Evolutionary conservation across 2,329 filamentous ascomycete genomes (phyloP).

Genomic region (Xenosphaeropsis pyriputrescens): DNA sequence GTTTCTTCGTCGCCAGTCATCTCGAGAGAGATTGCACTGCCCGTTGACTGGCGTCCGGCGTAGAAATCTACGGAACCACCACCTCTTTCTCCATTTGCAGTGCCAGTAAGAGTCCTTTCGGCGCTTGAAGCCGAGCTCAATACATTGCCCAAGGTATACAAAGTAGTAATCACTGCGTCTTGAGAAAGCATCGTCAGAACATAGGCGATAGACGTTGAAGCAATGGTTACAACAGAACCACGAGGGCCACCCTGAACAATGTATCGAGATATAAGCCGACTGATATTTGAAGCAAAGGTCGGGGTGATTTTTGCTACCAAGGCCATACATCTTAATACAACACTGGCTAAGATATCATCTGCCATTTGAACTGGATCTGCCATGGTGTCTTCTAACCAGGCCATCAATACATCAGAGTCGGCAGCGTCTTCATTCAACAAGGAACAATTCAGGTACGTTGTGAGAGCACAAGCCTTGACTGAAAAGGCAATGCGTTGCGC

Average conservation of each 20-base stretch:
- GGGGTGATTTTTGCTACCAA: constrained; percentile 65
- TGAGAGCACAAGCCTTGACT: constrained; percentile 70
- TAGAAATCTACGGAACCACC: constrained; percentile 35
- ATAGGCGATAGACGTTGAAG: constrained; percentile 72
- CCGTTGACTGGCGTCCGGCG: constrained; percentile 41
- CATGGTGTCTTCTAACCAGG: constrained; percentile 75
- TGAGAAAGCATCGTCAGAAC: constrained; percentile 73
- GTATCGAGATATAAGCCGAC: constrained; percentile 68
- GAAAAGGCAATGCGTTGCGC: constrained; percentile 79
- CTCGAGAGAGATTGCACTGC: constrained; percentile 68
- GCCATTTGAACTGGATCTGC: constrained; percentile 71
- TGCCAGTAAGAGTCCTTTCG: constrained; percentile 19
- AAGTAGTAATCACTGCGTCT: constrained; percentile 84
- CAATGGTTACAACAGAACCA: constrained; percentile 54
- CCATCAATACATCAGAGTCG: constrained; percentile 63
- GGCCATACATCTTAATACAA: constrained; percentile 69
- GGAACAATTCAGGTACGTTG: constrained; percentile 74
- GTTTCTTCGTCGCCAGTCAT: constrained; percentile 67
- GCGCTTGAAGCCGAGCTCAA: constrained; percentile 49
- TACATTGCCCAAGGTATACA: constrained; percentile 94
- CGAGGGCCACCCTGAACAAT: constrained; percentile 72
- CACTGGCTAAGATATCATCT: constrained; percentile 60
- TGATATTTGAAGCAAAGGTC: constrained; percentile 58
- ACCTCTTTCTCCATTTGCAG: constrained; percentile 35
- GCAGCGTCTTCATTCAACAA: constrained; percentile 70